Evolutionary conservation across 805 yeast genomes (phyloP), one percentile per base, ranked within the genome.

Genomic region (Spathaspora boniae): DNA sequence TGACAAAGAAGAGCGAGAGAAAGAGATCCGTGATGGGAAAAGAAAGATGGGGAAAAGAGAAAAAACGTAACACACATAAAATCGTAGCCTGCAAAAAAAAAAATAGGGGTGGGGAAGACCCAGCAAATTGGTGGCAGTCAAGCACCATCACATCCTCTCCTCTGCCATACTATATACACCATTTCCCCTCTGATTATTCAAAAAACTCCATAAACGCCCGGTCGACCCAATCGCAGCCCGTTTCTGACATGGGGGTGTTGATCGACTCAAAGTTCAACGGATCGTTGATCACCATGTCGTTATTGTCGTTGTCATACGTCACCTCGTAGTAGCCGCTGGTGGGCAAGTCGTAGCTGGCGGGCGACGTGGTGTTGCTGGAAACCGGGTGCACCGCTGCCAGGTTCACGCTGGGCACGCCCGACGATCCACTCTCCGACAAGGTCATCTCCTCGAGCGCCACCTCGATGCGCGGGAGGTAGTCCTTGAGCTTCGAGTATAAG

Each of bases 151-250:
- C n/a, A n/a, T n/a, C n/a, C n/a, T n/a, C n/a, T n/a, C n/a, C n/a
- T n/a, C n/a, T n/a, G n/a, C n/a, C n/a, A n/a, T n/a, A n/a, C n/a
- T n/a, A n/a, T 32, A 16, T 18, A 18, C 28, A 25, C 9, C 34
- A n/a, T 6, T 31, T 12, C 21, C 21, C 14, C 33, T 14, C n/a
- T n/a, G n/a, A n/a, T n/a, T n/a, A n/a, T n/a, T 44, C 46, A 37
- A 44, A 44, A 26, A 36, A 37, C 29, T 44, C 48, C 16, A 40
- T 30, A 16, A 44, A 23, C 11, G 46, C 48, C 36, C 71, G 74
- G 46, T 74, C 80, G 30, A 74, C 72, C 78, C 79, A 74, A 43
- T 74, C 76, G 57, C 80, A 74, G 0, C 80, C 80, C 3, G 78
- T 72, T 29, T 73, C 78, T 5, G 71, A 53, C 5, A 40, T 36